phyloP scores from a whole-genome alignment of 2,329 filamentous ascomycete genomes.

The Fusarium agapanthi region DNA sequence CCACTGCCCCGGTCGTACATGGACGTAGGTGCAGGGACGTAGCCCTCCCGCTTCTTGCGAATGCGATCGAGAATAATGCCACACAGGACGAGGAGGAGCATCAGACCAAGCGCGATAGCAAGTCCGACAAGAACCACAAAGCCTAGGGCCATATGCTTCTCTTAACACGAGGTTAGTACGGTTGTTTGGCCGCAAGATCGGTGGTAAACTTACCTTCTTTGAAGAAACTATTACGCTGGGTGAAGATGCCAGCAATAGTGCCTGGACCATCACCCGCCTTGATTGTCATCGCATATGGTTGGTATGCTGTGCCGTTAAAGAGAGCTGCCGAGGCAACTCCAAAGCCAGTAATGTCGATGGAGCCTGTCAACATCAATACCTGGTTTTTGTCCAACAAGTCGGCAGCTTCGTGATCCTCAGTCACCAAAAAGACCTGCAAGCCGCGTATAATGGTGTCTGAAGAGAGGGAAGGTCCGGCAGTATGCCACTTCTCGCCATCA shows the following conservation, averaged over 20 bases:
- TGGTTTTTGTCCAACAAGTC: constrained; percentile 72
- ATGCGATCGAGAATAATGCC: constrained; percentile 80
- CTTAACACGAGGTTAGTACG: constrained; percentile 39
- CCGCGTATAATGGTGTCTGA: constrained; percentile 75
- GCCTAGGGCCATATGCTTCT: constrained; percentile 71
- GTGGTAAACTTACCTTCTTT: constrained; percentile 64
- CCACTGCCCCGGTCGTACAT: constrained; percentile 68
- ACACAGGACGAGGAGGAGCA: constrained; percentile 78
- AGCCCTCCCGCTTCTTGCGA: constrained; percentile 81
- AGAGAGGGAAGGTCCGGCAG: constrained; percentile 70
- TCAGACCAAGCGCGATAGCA: constrained; percentile 78
- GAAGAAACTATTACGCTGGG: constrained; percentile 83
- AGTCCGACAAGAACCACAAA: constrained; percentile 84
- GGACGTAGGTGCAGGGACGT: constrained; percentile 77
- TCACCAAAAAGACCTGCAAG: constrained; percentile 82
- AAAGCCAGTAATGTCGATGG: constrained; percentile 77
- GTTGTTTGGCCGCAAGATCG: not conserved
- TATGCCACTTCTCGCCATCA: constrained; percentile 75
- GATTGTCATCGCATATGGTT: constrained; percentile 83
- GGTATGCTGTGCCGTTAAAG: constrained; percentile 82
- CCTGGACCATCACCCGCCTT: constrained; percentile 71
- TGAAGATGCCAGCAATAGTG: constrained; percentile 83
- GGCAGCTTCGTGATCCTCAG: constrained; percentile 70
- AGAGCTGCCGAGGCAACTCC: constrained; percentile 86
- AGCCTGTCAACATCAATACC: constrained; percentile 84